Base-by-base conservation (phyloP, 257 asterid species). In the Nicotiana noctiflora region DNA sequence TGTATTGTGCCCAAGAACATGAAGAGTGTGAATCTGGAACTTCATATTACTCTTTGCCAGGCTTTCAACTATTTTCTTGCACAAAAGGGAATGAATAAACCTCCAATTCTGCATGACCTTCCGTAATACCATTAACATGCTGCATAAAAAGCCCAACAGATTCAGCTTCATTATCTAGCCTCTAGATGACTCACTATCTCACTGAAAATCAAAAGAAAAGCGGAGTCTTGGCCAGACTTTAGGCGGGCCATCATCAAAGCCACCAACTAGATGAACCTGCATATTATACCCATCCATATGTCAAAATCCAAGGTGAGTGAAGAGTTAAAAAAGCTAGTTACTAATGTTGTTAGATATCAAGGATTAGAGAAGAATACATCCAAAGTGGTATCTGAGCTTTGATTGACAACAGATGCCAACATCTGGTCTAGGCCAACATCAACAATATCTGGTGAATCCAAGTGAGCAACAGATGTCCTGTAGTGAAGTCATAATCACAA, bases 251-350 rank as follows among this genome's bases (percentile, higher is more conserved):
- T 96, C 99, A 83, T 91, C 94, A 82, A 89, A 94, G 19, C 92
- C 97, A 67, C 98, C 99, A 19, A 93, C 63, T 78, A 93, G 85
- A 91, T 96, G 97, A 86, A 94, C 99, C 99, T 95, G 94, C 88
- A 91, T 49, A 79, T 76, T 23, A 84, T 75, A 64, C 80, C 63
- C 25, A 65, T 75, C 56, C 55, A 66, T n/a, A 79, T 46, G 76
- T 87, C 80, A 87, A 15, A 78, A 44, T 27, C 80, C 78, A 64
- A 12, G 34, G 49, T 81, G 74, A 68, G 21, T 86, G 53, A 46
- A 51, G 6, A 13, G 14, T 5, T 27, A 34, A 5, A 40, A 51
- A 23, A 84, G 25, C 52, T 63, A 32, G 82, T 53, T 76, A 80
- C 70, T n/a, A 60, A 76, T 31, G 87, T 10, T 83, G 79, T 62